Evolutionary conservation across 345 rosid genomes (phyloP).

Genomic region (Citrus unshiu): DNA sequence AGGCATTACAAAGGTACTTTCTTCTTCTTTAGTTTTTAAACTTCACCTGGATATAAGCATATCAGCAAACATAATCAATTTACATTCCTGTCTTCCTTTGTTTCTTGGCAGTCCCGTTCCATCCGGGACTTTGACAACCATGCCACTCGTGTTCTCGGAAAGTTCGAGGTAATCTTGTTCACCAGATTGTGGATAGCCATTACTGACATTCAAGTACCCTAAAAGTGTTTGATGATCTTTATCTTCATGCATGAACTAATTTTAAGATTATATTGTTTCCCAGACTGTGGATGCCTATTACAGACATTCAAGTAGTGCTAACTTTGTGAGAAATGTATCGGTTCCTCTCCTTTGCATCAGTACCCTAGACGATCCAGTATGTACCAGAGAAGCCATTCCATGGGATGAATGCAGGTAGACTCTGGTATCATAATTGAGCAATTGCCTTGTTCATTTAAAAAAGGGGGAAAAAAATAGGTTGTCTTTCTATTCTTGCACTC

Average conservation of each 20-base stretch:
- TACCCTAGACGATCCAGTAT: slow-evolving; percentile 42
- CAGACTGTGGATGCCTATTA: slow-evolving; percentile 40
- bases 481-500: neutral
- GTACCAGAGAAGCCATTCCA: slow-evolving; percentile 39
- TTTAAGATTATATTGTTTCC: slow-evolving; percentile 2
- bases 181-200: slow-evolving; percentile 28
- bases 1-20: slow-evolving; percentile 11
- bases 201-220: slow-evolving; percentile 19
- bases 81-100: neutral
- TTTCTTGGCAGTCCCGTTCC: slow-evolving; percentile 28
- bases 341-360: slow-evolving; percentile 38
- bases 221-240: neutral
- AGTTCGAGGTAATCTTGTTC: slow-evolving; percentile 32
- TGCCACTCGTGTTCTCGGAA: slow-evolving; percentile 32
- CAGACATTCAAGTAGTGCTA: slow-evolving; percentile 27
- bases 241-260: neutral
- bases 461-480: no score
- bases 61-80: neutral
- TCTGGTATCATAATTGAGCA: neutral
- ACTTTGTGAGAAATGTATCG: slow-evolving; percentile 27
- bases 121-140: slow-evolving; percentile 29
- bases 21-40: neutral
- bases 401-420: slow-evolving; percentile 41
- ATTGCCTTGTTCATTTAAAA: neutral
- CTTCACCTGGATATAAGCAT: neutral